Evolutionary conservation across 2,329 filamentous ascomycete species (phyloP), one percentile per base, ranked within the genome.

Genomic region (Cyanodermella asteris): DNA sequence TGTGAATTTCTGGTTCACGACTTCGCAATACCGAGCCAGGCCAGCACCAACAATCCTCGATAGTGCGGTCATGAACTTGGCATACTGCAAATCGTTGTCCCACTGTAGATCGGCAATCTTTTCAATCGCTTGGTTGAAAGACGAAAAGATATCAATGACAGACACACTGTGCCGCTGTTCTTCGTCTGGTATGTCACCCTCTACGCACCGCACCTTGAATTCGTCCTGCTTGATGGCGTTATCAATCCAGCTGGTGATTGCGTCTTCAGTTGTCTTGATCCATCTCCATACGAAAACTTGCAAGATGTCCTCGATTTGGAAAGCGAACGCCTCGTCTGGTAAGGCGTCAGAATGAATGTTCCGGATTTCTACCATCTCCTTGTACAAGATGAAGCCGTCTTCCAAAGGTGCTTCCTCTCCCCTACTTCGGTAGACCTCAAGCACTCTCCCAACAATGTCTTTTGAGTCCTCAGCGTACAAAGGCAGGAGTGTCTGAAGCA

Each of bases 211-310:
- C 27, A 91, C 71, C 36, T 70, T 63, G 48, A 94, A 97, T 29
- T 68, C 53, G 44, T 97, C 87, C 37, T 90, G 77, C 44, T 80
- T 84, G 47, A 93, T 73, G 6, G 87, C 82, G 39, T 84, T 68
- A 23, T 90, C 80, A 19, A 94, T 76, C 56, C 87, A 87, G 13
- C 70, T 69, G 32, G 74, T 59, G 40, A 93, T 71, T 41, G 72
- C 80, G 17, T 56, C 55, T 38, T 94, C 81, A 6, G 80, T 81
- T 34, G 70, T 65, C 27, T 64, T 61, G 33, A 97, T 78, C 82
- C 82, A 97, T 30, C 80, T 70, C 82, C 82, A 94, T 5, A 94
- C 87, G 45, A 94, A 97, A 18, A 77, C 73, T 32, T 82, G 75
- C 11, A 97, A 59, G 10, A 91, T 55, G 20, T 71, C 66, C 47